These are phyloP conservation scores for Cymodocea nodosa DNA, from an alignment of 116 monocot species.

Conservation along the genomic window DNA sequence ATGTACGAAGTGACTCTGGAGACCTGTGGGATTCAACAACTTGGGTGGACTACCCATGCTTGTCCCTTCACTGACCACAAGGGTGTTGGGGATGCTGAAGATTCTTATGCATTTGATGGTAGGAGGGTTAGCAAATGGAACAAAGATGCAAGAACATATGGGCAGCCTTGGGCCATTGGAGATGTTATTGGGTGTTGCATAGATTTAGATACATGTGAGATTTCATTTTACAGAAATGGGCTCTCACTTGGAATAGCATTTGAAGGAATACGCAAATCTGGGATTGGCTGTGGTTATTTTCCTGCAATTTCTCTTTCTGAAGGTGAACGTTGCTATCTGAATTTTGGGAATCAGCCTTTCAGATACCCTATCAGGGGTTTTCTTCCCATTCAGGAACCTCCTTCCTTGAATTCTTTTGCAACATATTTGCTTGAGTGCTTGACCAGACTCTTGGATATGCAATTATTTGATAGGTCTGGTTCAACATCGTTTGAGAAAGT, in stretches of 20 bases:
- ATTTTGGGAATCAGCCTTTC: conserved; percentile 82
- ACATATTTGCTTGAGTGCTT: conserved; percentile 65
- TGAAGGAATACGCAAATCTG: conserved; percentile 39
- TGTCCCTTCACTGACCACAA: conserved; percentile 82
- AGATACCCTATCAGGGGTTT: conserved; percentile 71
- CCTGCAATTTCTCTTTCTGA: conserved; percentile 94
- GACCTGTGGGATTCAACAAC: conserved; percentile 86
- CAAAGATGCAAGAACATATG: conserved; percentile 52
- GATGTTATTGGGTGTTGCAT: conserved; percentile 99
- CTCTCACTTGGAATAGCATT: conserved; percentile 78
- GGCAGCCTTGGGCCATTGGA: conserved; percentile 79
- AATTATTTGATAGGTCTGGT: conserved; percentile 40
- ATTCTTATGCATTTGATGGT: conserved; percentile 96
- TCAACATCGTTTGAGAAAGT: conserved; percentile 63
- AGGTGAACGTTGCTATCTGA: conserved; percentile 81
- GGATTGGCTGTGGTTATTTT: conserved; percentile 52
- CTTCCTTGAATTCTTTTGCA: conserved; percentile 23
- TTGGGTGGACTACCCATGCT: conserved; percentile 74
- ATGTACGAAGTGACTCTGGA: conserved; percentile 94
- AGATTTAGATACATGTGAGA: conserved; percentile 46
- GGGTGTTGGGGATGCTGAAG: conserved; percentile 87
- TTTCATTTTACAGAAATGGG: conserved; percentile 90
- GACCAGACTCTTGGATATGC: conserved; percentile 59
- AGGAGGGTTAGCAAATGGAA: conserved; percentile 92
- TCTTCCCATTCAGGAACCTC: conserved; percentile 62